Evolutionary conservation across 208 protist genomes (phyloP), one percentile per base, ranked within the genome.

Genomic region (Leishmania amazonensis): DNA sequence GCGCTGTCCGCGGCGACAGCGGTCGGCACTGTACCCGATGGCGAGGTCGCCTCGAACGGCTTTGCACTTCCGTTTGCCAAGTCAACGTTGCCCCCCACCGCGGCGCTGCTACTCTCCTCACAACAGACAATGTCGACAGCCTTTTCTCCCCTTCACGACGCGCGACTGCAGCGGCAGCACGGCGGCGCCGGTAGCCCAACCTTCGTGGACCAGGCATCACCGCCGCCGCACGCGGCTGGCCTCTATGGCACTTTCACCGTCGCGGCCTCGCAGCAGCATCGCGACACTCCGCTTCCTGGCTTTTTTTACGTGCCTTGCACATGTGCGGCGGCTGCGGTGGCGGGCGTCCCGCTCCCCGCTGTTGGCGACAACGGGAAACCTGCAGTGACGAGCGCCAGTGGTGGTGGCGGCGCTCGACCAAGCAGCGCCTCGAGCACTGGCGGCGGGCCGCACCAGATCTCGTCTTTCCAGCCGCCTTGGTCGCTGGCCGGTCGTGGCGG

Each of bases 301-400:
- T 83, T 83, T n/a, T 82, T 86, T 49, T 80, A 83, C 58, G 49
- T 76, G 3, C 74, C 74, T 0, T 86, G 62, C 83, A 73, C 83
- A 51, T 40, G 21, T 8, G 38, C 83, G 1, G 75, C 68, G 2
- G 78, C 83, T 3, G 64, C 54, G 7, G 40, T 7, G 2, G 67
- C 75, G 47, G 6, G 45, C 8, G 77, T 51, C 40, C 74, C 67
- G 21, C 53, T 57, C 54, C 31, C 49, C 9, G 65, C 51, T 35
- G 3, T 2, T 6, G 76, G 45, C 24, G 24, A 24, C 8, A 28
- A 35, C 58, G 53, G 21, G 4, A 11, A 3, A 17, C 38, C n/a
- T 42, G 64, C 35, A 35, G 1, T 31, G 40, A n/a, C 35, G 67
- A 49, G 2, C 8, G 42, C 67, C 17, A 72, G 11, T 49, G 67